Conservation (phyloP, 768 basidiomycete genomes). For the Tubosaeta brunneosetosa region DNA sequence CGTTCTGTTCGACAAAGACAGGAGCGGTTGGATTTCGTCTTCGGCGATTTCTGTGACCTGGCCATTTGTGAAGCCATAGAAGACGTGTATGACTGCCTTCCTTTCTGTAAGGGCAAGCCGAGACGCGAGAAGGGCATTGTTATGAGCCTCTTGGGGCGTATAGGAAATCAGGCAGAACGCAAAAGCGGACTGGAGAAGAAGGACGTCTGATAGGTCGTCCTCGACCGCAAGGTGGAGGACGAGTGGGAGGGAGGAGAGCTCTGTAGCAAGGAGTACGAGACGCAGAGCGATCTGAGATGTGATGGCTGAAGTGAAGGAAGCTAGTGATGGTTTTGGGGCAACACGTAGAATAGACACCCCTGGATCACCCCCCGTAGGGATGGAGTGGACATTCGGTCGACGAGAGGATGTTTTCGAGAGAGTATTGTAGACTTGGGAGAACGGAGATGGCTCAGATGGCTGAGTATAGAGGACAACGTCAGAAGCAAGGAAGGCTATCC, state of each 20-base stretch:
- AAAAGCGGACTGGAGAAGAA: constrained; percentile 72
- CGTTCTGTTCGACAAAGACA: constrained; percentile 40
- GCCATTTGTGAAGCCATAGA: constrained; percentile 47
- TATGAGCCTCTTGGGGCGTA: constrained; percentile 76
- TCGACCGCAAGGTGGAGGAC: constrained; percentile 67
- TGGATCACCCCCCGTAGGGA: constrained; percentile 65
- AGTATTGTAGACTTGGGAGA: constrained; percentile 27
- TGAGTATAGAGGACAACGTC: constrained; percentile 60
- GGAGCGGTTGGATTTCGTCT: constrained; percentile 56
- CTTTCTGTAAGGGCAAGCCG: constrained; percentile 65
- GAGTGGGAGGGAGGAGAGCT: constrained; percentile 59
- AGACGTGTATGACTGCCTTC: constrained; percentile 83
- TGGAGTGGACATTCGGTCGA: constrained; percentile 41
- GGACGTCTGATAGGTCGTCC: constrained; percentile 67
- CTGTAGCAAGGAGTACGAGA: constrained; percentile 65
- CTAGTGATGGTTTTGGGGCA: constrained; percentile 37
- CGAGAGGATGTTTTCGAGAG: constrained; percentile 34
- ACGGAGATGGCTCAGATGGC: constrained; percentile 40
- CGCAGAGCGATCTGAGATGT: constrained; percentile 50
- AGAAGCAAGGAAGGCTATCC: constrained; percentile 68
- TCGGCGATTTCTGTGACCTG: constrained; percentile 50
- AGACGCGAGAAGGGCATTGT: constrained; percentile 84
- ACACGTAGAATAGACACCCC: constrained; percentile 53
- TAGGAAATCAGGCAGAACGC: constrained; percentile 81
- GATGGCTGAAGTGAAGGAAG: constrained; percentile 55